These are phyloP conservation scores for Falciphora oryzae DNA, from an alignment of 2,329 filamentous ascomycete species.

Conservation along the genomic window DNA sequence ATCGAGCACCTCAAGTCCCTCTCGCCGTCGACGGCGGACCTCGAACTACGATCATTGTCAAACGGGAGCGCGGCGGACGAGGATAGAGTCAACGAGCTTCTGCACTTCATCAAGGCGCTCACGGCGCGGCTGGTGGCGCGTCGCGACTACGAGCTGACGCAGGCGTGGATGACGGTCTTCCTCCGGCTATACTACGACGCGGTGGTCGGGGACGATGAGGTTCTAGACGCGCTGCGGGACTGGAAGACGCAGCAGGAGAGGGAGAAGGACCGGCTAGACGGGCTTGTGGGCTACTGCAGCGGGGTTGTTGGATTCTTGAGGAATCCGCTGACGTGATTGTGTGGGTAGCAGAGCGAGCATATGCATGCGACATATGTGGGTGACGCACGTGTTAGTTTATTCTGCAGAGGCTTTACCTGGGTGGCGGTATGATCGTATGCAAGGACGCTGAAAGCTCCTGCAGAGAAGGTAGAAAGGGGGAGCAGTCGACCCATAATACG, in stretches of 20 bases:
- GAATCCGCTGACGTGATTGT: slow-evolving; percentile 44
- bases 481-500: no score
- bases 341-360: background rate
- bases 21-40: slow-evolving; percentile 77
- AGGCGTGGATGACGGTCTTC: slow-evolving; percentile 97
- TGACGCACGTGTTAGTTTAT: no score
- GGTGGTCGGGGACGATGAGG: slow-evolving; percentile 35
- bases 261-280: slow-evolving; percentile 66
- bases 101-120: slow-evolving; percentile 75
- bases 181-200: slow-evolving; percentile 67
- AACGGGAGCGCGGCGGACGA: slow-evolving; percentile 35
- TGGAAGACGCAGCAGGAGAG: slow-evolving; percentile 70
- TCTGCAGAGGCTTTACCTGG: no score
- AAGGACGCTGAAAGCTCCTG: no score
- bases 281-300: slow-evolving; percentile 78
- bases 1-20: slow-evolving; percentile 75
- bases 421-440: background rate
- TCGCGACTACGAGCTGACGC: slow-evolving; percentile 86
- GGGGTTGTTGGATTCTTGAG: slow-evolving; percentile 81
- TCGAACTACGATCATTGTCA: slow-evolving; percentile 79
- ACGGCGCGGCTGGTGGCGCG: slow-evolving; percentile 62
- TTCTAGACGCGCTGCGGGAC: slow-evolving; percentile 54
- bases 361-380: background rate
- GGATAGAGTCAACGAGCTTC: slow-evolving; percentile 54
- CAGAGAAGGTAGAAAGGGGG: no score